Base-by-base conservation (phyloP, 306 rosid genomes). In the Cucurbita maxima region DNA sequence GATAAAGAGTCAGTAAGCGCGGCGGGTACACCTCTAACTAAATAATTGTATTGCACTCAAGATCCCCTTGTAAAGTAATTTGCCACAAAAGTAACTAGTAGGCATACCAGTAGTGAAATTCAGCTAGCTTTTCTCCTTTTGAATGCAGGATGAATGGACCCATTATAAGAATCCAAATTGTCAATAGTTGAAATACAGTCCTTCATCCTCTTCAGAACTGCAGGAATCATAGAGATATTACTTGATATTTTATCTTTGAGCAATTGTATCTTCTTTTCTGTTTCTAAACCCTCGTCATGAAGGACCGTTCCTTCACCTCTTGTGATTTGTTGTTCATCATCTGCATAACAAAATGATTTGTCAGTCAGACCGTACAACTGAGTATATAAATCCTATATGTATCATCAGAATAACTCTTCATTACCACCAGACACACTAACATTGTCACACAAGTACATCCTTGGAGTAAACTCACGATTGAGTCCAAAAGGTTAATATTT, bases 171-270 rank as follows among this genome's bases (percentile, higher is more conserved):
- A 80, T 86, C 89, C 71, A 87, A 80, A 71, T 85, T 82, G 60
- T 90, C 96, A 55, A 93, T 80, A 64, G 81, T 87, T 12, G 88
- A 79, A 76, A 87, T 80, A 76, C 97, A 90, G 30, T 87, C 97
- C 72, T 79, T 84, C 87, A 89, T 84, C 82, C 96, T 86, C 84
- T 88, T 84, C 89, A 88, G 53, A 73, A 87, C 88, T 63, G 77
- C 7, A 41, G 89, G 96, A 82, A 90, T 73, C 13, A 81, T 81
- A 22, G 84, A 62, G 48, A 77, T 79, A 79, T 93, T 93, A 66
- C 81, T 78, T n/a, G 94, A 78, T 52, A 86, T 75, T 81, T 88
- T 90, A 10, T 86, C 94, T n/a, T 84, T 83, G 18, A 90, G 82
- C 76, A 93, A 64, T 43, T 60, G 88, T 43, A 84, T 72, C 81